A percentile compares a stretch with the other conserved stretches of the same genome.
Conservation (phyloP, 805 yeast genomes). For the Zygosaccharomyces pseudorouxii region DNA sequence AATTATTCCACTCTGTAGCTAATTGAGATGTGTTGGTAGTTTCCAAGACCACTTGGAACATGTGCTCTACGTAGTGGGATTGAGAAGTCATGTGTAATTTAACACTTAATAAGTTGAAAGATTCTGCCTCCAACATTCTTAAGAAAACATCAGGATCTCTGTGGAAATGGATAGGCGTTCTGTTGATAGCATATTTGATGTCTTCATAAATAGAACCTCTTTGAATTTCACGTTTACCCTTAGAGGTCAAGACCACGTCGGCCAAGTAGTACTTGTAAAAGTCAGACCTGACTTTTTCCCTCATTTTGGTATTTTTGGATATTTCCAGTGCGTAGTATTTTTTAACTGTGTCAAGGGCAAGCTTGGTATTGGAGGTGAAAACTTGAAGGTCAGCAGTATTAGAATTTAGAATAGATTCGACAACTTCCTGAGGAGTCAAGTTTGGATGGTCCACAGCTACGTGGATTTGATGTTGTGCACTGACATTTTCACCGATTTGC, state of each 20-base stretch:
- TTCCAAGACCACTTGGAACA: conserved; percentile 49
- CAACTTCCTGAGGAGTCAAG: conserved; percentile 55
- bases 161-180: conserved; percentile 70
- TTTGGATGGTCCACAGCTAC: conserved; percentile 61
- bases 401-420: conserved; percentile 39
- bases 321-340: conserved; percentile 75
- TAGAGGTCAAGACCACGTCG: conserved; percentile 75
- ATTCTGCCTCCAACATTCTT: conserved; percentile 89
- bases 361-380: conserved; percentile 48
- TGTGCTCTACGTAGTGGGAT: conserved; percentile 41
- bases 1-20: conserved; percentile 75
- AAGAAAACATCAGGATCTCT: conserved; percentile 75
- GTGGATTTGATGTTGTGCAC: conserved; percentile 61
- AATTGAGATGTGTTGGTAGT: conserved; percentile 77
- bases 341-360: conserved; percentile 69
- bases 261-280: conserved; percentile 61
- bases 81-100: conserved; percentile 47
- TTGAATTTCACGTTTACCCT: conserved; percentile 73
- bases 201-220: conserved; percentile 78
- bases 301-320: conserved; percentile 71
- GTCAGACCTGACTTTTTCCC: conserved; percentile 63
- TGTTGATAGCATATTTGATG: conserved; percentile 83
- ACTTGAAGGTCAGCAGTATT: conserved; percentile 33
- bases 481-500: conserved; percentile 77
- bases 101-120: conserved; percentile 64